A percentile compares a stretch with the other conserved stretches of the same genome.
phyloP scores from a whole-genome alignment of 208 protist species.

The Leishmania turanica region DNA sequence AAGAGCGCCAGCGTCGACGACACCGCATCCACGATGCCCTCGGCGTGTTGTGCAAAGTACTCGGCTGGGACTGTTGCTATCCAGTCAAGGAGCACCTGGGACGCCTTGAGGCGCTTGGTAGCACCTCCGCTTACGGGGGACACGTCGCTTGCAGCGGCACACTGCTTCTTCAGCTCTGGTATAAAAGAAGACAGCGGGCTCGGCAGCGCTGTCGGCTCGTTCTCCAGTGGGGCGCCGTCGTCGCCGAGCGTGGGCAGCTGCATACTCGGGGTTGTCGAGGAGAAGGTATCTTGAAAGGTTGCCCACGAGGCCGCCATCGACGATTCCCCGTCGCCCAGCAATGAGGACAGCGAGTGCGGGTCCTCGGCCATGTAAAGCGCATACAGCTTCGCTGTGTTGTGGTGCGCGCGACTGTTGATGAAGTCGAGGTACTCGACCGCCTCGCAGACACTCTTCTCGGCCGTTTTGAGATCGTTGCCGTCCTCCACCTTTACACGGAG shows the following conservation, averaged over 20 bases:
- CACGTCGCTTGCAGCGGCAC: conserved; percentile 18
- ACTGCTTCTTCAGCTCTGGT: conserved; percentile 32
- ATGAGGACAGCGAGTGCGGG: conserved; percentile 43
- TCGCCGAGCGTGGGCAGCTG: conserved; percentile 2
- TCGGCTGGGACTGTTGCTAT: conserved; percentile 34
- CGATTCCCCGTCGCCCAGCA: conserved; percentile 48
- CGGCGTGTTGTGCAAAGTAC: conserved; percentile 32
- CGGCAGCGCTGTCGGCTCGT: conserved; percentile 27
- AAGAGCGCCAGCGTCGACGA: conserved; percentile 43
- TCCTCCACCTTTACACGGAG: conserved; percentile 91
- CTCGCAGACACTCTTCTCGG: conserved; percentile 57
- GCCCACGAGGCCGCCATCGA: conserved; percentile 17
- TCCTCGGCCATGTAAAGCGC: conserved; percentile 89
- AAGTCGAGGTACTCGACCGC: conserved; percentile 84
- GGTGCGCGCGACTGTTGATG: conserved; percentile 52
- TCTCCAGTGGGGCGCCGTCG: conserved; percentile 7
- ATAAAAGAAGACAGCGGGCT: conserved; percentile 30
- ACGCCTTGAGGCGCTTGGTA: conserved; percentile 44
- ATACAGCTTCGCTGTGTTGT: conserved; percentile 58
- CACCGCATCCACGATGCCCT: conserved; percentile 28
- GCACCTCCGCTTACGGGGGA: conserved; percentile 20
- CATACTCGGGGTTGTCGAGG: conserved; percentile 3
- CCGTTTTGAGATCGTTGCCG: conserved; percentile 81
- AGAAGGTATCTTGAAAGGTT: conserved; percentile 15
- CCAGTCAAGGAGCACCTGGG: conserved; percentile 68